Base-by-base conservation (phyloP, 2,329 filamentous ascomycete species). In the Teratosphaeria destructans region DNA sequence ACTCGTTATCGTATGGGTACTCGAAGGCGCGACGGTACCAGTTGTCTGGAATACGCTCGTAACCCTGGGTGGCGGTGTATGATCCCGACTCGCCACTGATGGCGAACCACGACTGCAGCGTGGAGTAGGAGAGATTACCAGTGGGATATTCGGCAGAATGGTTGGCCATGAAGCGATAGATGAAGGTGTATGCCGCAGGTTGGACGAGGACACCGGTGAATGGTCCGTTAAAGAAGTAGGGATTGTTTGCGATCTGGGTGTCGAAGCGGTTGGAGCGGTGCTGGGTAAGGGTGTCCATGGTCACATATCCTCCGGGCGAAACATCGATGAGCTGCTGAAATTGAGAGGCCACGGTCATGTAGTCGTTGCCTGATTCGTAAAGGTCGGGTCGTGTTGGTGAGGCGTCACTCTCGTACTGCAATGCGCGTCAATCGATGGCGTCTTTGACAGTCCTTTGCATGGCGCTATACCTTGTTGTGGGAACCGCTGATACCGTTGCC, bases 361-460 rank as follows among this genome's bases (percentile, higher is more conserved):
- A 69, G 54, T 70, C 63, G 61, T 70, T 63, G 49, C 69, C 69
- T 1, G 55, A 59, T 34, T 67, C 55, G 59, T 72, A 72, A 10
- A 73, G 58, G 43, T 74, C 71, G 53, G 64, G 67, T 19, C 72
- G 63, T 10, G 67, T 70, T 3, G 72, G 71, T 4, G 69, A 72
- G 11, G 62, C 69, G 58, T 74, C 72, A 14, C 60, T 60, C 65
- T 74, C 72, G 61, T 73, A 74, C 59, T 72, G n/a, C 5, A n/a
- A 19, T 19, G 8, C 8, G 10, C 16, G 43, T 49, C n/a, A 49
- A n/a, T 10, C 70, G 63, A 71, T 72, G 65, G 74, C 71, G 10
- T 62, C 64, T 34, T 65, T 66, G 37, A 23, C 16, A n/a, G 19
- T 23, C 16, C 16, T 49, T 1, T 26, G 19, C 0, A 23, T 39